Base-by-base conservation (phyloP, 2,329 filamentous ascomycete species). In the Mycosphaerella arachidis region DNA sequence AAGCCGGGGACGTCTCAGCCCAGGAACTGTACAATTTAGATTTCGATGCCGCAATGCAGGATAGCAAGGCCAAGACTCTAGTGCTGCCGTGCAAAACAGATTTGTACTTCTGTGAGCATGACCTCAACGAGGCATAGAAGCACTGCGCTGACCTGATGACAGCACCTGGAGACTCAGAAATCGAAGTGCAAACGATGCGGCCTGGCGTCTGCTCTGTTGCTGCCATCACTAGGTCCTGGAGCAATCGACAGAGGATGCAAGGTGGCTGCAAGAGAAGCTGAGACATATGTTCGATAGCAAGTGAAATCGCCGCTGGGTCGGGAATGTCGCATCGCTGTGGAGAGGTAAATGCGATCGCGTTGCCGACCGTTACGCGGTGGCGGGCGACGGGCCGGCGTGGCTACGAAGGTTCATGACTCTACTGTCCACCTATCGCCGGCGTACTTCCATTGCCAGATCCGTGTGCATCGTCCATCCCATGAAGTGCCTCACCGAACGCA, bases 401-500 rank as follows among this genome's bases (percentile, higher is more conserved):
- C 24, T 24, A 24, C 24, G 24, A 24, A 24, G 24, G 24, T 24
- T 24, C 24, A 24, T 24, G 24, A 24, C 24, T 43, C 56, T 57
- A 57, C 20, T 48, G 37, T 18, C 52, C 51, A 43, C 27, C 53
- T 20, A 35, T 48, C 12, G 60, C 56, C 29, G 54, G 57, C 30
- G 56, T 59, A 33, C 58, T 53, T 5, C 53, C 57, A 45, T 45
- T 57, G 18, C 61, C 54, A 13, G 40, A 27, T 6, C 40, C 58
- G 43, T 27, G 48, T 20, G 53, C 60, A 59, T 77, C 76, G 62
- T 82, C 79, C 51, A 80, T 80, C 16, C 78, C 79, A 64, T 92
- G 89, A 75, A 93, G 91, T 0, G 90, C 90, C 67, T 94, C 89
- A 2, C 89, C 90, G 76, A 94, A 94, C 1, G 89, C 90, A 37